Evolutionary conservation across 1,284 basidiomycete genomes (phyloP), one percentile per base, ranked within the genome.

Genomic region (Malassezia obtusa): DNA sequence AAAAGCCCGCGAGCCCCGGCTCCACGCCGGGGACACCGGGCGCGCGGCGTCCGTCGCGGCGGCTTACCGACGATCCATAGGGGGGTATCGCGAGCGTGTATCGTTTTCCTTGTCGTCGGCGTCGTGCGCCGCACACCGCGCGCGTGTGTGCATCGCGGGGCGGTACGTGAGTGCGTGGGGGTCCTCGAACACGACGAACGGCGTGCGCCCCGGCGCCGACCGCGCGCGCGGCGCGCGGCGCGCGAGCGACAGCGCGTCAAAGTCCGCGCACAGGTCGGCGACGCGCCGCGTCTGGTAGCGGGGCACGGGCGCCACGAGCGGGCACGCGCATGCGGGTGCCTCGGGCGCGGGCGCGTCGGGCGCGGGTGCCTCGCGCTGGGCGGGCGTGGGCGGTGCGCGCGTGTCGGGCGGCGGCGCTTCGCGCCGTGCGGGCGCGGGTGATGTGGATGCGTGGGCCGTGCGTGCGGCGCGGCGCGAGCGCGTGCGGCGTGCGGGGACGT

Each of bases 61-160:
- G 35, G 4, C 3, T 12, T 17, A 21, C 25, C 7, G 39, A 26
- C 26, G 10, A 25, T 2, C 2, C n/a, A 36, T 28, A 32, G 17
- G 9, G 15, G 26, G 45, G 32, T 36, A 36, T 46, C 45, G 22
- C 15, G 30, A 21, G 11, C 15, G 8, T 14, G 14, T 5, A 8
- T 26, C 25, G 19, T 56, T 56, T 32, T 56, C 53, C 45, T 56
- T 56, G 44, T 56, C 45, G 32, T 50, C 49, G 6, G 50, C 24
- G 6, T 25, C 38, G 15, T 45, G 21, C 15, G 44, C 24, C 10
- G 48, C 53, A 10, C 40, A 19, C 48, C 39, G 45, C 7, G 48
- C 53, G 25, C 53, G 53, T 14, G 53, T 50, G 15, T 28, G 47
- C 11, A 39, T 25, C 30, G 32, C 15, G 4, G 31, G 17, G 2